Evolutionary conservation across 148 eudicot genomes (phyloP).

Genomic region (Salicornia ramosissima): DNA sequence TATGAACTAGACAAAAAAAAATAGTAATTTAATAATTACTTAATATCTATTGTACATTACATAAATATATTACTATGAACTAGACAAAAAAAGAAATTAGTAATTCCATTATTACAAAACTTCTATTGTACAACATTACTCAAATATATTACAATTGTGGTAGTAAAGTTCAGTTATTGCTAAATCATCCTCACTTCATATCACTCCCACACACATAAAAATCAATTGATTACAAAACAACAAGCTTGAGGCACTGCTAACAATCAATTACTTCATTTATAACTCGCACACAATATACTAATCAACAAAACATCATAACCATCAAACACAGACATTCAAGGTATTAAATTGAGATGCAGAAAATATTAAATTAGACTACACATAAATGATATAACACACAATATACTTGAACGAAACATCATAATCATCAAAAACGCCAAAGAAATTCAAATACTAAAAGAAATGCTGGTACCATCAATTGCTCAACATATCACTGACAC

Average conservation of each 20-base stretch:
- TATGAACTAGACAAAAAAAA: not conserved
- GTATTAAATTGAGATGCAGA: too few species aligned
- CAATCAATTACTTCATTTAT: too few species aligned
- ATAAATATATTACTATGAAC: too few species aligned
- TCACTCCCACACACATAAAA: too few species aligned
- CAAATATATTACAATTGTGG: too few species aligned
- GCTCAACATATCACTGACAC: not conserved
- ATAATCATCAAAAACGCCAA: not conserved
- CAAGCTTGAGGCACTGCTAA: too few species aligned
- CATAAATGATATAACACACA: not conserved
- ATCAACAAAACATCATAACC: not conserved
- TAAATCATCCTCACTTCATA: not conserved
- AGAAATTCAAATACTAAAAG: not conserved
- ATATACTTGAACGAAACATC: not conserved
- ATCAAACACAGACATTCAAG: not conserved
- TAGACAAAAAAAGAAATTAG: too few species aligned
- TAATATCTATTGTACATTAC: not conserved
- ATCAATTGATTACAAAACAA: too few species aligned
- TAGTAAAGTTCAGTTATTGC: too few species aligned
- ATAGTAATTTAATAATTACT: not conserved
- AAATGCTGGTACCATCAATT: not conserved
- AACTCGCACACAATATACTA: not conserved
- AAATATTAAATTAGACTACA: too few species aligned
- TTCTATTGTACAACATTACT: too few species aligned
- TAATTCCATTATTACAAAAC: too few species aligned